Conservation (phyloP, 2,329 filamentous ascomycete species). For the Xylariaceae sp. region DNA sequence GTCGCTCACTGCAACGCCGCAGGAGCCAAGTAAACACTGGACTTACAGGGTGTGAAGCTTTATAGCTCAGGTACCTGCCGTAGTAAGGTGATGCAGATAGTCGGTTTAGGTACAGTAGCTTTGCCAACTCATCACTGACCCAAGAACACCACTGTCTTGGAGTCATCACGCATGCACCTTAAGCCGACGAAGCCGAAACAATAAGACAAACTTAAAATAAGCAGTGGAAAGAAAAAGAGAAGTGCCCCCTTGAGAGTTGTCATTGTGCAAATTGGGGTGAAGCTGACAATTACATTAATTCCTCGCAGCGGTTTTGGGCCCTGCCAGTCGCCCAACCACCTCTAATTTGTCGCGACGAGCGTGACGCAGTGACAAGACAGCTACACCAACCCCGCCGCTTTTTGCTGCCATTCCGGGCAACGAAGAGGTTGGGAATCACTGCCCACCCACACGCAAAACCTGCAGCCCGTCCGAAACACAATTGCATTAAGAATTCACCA, state of each 20-base stretch:
- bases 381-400: conserved; percentile 27
- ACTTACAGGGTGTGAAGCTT: no score
- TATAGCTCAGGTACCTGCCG: no score
- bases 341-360: conserved; percentile 17
- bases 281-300: no score
- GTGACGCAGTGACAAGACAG: conserved; percentile 8
- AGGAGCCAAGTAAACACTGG: conserved; percentile 15
- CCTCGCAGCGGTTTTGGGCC: no score
- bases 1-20: conserved; percentile 15
- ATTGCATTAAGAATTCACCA: conserved; percentile 17
- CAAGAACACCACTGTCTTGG: no score
- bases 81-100: conserved; percentile 2
- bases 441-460: conserved; percentile 9
- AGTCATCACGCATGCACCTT: not conserved
- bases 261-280: no score
- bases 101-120: not conserved
- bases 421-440: conserved; percentile 22
- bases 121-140: conserved; percentile 1
- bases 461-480: conserved; percentile 16
- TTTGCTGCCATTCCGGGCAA: conserved; percentile 15
- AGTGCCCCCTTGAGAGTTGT: no score
- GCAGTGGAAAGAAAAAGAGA: no score
- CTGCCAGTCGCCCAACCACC: conserved; percentile 20
- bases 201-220: no score
- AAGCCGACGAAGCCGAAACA: no score